Evolutionary conservation across 345 rosid genomes (phyloP).

Genomic region (Brassica juncea): DNA sequence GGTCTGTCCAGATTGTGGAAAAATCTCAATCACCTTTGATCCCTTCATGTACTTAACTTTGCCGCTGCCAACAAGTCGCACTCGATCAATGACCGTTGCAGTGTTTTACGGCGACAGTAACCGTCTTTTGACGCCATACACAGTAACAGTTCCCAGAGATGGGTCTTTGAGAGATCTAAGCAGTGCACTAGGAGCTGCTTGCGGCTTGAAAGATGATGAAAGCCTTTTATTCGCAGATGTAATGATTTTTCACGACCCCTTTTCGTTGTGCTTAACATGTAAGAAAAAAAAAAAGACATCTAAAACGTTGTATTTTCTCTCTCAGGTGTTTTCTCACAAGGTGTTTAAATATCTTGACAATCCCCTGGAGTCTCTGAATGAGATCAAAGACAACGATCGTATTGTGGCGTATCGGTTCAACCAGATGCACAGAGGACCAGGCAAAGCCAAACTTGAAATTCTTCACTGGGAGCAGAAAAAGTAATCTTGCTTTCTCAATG

Average conservation of each 20-base stretch:
- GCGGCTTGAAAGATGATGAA: neutral
- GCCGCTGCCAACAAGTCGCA: neutral
- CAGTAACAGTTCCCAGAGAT: neutral
- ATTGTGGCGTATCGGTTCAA: neutral
- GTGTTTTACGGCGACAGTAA: neutral
- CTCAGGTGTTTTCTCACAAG: neutral
- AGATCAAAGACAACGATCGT: neutral
- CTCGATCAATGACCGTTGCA: neutral
- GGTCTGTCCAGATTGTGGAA: neutral
- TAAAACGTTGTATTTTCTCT: neutral
- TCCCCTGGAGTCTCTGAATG: neutral
- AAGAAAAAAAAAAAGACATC: neutral
- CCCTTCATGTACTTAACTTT: neutral
- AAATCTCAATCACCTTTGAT: neutral
- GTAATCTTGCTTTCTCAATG: neutral
- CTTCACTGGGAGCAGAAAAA: neutral
- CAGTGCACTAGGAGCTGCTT: neutral
- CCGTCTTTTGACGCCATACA: neutral
- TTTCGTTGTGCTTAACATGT: neutral
- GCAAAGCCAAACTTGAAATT: neutral
- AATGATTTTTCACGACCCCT: neutral
- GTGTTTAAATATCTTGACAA: neutral
- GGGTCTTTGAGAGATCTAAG: neutral
- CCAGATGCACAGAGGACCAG: neutral
- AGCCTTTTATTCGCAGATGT: neutral